phyloP scores from a whole-genome alignment of 73 alveolate species.

The Breviolum minutum region DNA sequence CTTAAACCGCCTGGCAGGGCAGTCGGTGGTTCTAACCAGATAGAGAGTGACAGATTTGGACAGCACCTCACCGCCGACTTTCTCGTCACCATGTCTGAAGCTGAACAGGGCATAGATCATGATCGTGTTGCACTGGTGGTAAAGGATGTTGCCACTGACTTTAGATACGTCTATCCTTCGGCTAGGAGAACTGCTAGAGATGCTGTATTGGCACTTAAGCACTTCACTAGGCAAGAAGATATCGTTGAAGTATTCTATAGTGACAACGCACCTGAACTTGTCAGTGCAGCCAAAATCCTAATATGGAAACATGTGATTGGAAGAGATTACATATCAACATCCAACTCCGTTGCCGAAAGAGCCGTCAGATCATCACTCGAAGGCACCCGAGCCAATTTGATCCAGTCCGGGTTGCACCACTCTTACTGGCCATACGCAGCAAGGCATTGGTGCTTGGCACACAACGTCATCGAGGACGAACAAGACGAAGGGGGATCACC shows the following conservation, averaged over 20 bases:
- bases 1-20: no score
- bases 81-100: background rate
- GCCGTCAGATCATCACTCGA: background rate
- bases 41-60: no score
- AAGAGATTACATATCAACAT: no score
- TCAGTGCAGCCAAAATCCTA: background rate
- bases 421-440: no score
- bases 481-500: background rate
- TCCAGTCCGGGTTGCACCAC: no score
- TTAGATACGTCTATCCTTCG: background rate
- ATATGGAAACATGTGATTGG: background rate
- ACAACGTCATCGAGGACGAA: background rate
- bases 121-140: background rate
- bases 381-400: background rate
- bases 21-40: no score
- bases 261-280: background rate
- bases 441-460: background rate
- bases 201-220: background rate
- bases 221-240: background rate
- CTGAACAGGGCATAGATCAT: background rate
- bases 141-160: background rate
- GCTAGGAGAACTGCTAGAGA: background rate
- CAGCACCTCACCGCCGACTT: no score
- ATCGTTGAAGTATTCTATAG: background rate
- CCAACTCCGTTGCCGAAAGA: background rate